Evolutionary conservation across 805 yeast genomes (phyloP).

Genomic region (Saccharomycodes ludwigii): DNA sequence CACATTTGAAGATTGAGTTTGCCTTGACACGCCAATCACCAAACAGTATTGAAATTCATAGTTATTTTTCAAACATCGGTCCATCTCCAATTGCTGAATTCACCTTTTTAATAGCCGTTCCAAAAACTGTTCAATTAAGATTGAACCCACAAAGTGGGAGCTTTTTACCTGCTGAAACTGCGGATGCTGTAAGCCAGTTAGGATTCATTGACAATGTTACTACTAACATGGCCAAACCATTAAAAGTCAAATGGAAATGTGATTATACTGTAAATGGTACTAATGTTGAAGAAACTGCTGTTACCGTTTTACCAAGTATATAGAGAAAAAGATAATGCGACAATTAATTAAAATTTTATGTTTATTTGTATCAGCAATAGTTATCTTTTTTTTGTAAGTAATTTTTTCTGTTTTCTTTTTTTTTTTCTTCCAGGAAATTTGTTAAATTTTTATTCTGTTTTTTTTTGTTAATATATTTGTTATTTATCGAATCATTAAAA

Average conservation of each 20-base stretch:
- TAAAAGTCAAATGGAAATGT: slow-evolving; percentile 69
- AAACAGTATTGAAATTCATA: slow-evolving; percentile 30
- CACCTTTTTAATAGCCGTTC: slow-evolving; percentile 58
- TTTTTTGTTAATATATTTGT: too few species aligned
- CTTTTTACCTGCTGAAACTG: slow-evolving; percentile 33
- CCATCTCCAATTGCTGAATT: slow-evolving; percentile 34
- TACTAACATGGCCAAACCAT: slow-evolving; percentile 23
- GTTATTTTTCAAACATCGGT: slow-evolving; percentile 39
- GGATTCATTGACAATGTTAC: slow-evolving; percentile 23
- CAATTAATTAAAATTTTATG: too few species aligned
- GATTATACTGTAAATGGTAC: slow-evolving; percentile 40
- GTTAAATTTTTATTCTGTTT: too few species aligned
- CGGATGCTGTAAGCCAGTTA: slow-evolving; percentile 40
- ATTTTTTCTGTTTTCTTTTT: slow-evolving; percentile 5
- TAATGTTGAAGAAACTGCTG: slow-evolving; percentile 45
- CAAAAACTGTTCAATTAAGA: slow-evolving; percentile 44
- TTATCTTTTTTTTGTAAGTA: slow-evolving; percentile 3
- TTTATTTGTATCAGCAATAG: neutral
- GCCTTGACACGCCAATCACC: slow-evolving; percentile 27
- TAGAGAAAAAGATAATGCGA: slow-evolving; percentile 8
- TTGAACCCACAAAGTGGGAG: slow-evolving; percentile 53
- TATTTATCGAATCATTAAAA: too few species aligned
- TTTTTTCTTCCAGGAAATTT: too few species aligned
- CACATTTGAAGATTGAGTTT: slow-evolving; percentile 37
- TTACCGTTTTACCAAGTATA: slow-evolving; percentile 27